Percentiles rank a stretch among this genome's conserved stretches.
Conservation (phyloP, 129 eudicot species). For the Scalesia atractyloides region DNA sequence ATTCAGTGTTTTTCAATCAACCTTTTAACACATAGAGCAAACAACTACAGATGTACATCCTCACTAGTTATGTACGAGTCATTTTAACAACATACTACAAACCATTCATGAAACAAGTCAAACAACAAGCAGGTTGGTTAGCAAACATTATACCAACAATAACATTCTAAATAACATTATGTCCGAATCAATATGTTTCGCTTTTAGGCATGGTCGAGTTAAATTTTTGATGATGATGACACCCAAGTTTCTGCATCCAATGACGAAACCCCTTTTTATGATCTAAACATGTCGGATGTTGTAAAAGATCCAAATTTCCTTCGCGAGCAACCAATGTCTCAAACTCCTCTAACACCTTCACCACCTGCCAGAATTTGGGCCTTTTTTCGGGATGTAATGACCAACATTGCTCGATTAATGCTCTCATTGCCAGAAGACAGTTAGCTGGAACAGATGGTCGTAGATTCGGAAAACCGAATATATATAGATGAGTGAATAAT, state of each 20-base stretch:
- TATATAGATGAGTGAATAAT: background rate
- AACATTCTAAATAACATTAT: background rate
- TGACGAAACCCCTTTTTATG: constrained; percentile 78
- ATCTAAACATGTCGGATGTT: constrained; percentile 55
- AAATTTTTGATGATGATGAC: constrained; percentile 32
- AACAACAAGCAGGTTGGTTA: background rate
- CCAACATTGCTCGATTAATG: constrained; percentile 93
- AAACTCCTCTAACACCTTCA: constrained; percentile 82
- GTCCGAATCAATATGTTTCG: constrained; percentile 27
- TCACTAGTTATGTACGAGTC: no score
- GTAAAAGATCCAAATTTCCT: constrained; percentile 71
- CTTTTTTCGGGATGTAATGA: constrained; percentile 69
- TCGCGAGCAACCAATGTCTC: constrained; percentile 59
- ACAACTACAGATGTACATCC: no score
- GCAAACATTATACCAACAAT: background rate
- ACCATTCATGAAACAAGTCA: no score
- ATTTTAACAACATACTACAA: background rate
- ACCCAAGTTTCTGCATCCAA: constrained; percentile 76
- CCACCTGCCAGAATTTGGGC: constrained; percentile 91
- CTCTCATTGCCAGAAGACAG: constrained; percentile 80
- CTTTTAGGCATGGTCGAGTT: constrained; percentile 58
- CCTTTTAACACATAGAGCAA: no score
- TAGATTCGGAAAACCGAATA: constrained; percentile 51
- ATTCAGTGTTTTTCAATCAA: no score
- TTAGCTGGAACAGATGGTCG: constrained; percentile 68